phyloP scores from a whole-genome alignment of 768 basidiomycete genomes.

The Strobilomyces echinocephalus region DNA sequence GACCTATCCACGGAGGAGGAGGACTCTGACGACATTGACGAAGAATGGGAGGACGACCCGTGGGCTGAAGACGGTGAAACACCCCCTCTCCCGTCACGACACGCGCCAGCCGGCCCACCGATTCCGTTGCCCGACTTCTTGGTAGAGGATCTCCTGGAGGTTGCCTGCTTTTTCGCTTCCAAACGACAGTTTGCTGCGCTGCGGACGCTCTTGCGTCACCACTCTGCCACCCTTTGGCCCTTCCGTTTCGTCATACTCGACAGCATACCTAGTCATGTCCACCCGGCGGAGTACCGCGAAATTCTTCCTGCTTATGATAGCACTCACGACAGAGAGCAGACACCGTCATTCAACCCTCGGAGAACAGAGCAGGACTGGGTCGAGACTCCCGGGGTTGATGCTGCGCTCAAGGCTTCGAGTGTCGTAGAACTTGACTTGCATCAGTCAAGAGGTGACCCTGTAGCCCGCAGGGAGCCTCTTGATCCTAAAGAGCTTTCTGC shows the following conservation, averaged over 20 bases:
- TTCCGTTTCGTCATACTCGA: slow-evolving; percentile 67
- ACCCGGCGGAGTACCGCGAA: slow-evolving; percentile 56
- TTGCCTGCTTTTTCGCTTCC: slow-evolving; percentile 65
- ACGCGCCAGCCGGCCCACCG: slow-evolving; percentile 32
- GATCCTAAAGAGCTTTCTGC: slow-evolving; percentile 40
- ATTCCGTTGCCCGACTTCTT: slow-evolving; percentile 66
- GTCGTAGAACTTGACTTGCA: slow-evolving; percentile 10
- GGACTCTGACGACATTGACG: slow-evolving; percentile 33
- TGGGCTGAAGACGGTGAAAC: slow-evolving; percentile 54
- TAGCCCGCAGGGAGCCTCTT: slow-evolving; percentile 7
- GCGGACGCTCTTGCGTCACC: slow-evolving; percentile 51
- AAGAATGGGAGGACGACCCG: slow-evolving; percentile 53
- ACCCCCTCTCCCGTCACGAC: slow-evolving; percentile 17
- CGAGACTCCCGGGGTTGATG: slow-evolving; percentile 43
- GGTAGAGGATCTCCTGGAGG: slow-evolving; percentile 46
- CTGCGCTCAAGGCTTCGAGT: slow-evolving; percentile 35
- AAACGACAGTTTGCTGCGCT: slow-evolving; percentile 55
- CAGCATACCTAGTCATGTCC: slow-evolving; percentile 66
- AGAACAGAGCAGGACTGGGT: slow-evolving; percentile 55
- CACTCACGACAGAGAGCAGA: slow-evolving; percentile 41
- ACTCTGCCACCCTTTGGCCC: slow-evolving; percentile 58
- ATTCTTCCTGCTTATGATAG: slow-evolving; percentile 62
- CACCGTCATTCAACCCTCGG: slow-evolving; percentile 37
- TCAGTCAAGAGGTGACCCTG: slow-evolving; percentile 7
- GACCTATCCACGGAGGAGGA: slow-evolving; percentile 29